These are phyloP conservation scores for Albophoma yamanashiensis DNA, from an alignment of 2,329 filamentous ascomycete species.

Conservation along the genomic window DNA sequence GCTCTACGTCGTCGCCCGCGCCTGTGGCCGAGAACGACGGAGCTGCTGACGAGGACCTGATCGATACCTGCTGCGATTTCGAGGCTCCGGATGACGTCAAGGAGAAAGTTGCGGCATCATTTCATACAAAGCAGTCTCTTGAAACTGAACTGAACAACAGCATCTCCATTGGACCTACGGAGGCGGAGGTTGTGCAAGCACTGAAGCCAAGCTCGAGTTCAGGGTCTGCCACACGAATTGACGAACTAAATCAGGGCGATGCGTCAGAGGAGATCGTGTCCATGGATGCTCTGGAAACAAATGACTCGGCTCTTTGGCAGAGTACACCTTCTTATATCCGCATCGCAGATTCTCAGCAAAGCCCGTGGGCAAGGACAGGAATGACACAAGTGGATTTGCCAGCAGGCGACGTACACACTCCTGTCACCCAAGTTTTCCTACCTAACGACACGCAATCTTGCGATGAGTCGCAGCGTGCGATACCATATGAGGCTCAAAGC, in stretches of 20 bases:
- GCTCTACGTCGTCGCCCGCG: not conserved
- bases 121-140: not conserved
- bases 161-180: not conserved
- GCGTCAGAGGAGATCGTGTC: too few species aligned
- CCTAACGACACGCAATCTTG: not conserved
- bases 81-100: not conserved
- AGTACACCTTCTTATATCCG: not conserved
- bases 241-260: not conserved
- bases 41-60: not conserved
- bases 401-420: not conserved
- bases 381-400: not conserved
- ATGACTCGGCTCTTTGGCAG: not conserved
- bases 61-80: not conserved
- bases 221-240: too few species aligned
- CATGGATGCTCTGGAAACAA: not conserved
- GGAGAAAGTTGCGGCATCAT: not conserved
- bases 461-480: not conserved
- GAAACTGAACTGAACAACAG: not conserved
- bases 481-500: slow-evolving; percentile 7
- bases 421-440: not conserved
- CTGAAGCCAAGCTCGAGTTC: not conserved
- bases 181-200: not conserved
- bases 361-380: slow-evolving; percentile 4
- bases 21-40: not conserved
- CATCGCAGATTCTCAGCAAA: slow-evolving; percentile 5